Conservation (phyloP, 2,329 filamentous ascomycete genomes). For the Fusarium nanum region DNA sequence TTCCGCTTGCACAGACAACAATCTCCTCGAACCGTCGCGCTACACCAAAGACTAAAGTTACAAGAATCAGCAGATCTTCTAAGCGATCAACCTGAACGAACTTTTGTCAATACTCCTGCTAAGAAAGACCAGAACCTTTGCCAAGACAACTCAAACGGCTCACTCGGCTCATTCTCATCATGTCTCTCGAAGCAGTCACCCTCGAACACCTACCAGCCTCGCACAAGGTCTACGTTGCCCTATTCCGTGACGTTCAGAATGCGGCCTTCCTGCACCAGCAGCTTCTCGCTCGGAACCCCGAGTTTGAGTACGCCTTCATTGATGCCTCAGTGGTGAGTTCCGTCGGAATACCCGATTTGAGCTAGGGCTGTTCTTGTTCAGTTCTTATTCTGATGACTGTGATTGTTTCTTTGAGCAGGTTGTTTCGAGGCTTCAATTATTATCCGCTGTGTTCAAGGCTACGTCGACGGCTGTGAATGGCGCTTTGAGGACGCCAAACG, state of each 20-base stretch:
- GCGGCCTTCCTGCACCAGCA: slow-evolving; percentile 82
- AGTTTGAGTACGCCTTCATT: slow-evolving; percentile 93
- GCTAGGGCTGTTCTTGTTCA: neutral
- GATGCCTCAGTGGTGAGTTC: slow-evolving; percentile 80
- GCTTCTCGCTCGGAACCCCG: slow-evolving; percentile 83
- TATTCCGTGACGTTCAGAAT: slow-evolving; percentile 84
- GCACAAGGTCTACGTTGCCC: slow-evolving; percentile 75
- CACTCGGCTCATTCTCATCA: slow-evolving; percentile 42
- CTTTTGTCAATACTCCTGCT: slow-evolving; percentile 14
- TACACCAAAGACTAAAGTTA: slow-evolving; percentile 9
- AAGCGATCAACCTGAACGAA: neutral
- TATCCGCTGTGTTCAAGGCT: slow-evolving; percentile 83
- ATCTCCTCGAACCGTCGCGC: slow-evolving; percentile 15
- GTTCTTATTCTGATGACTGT: slow-evolving; percentile 11
- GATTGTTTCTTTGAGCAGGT: slow-evolving; percentile 60
- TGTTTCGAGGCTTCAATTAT: slow-evolving; percentile 76
- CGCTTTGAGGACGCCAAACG: slow-evolving; percentile 80
- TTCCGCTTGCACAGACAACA: neutral
- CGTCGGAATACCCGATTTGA: slow-evolving; percentile 27
- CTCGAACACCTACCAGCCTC: slow-evolving; percentile 80
- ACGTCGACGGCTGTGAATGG: slow-evolving; percentile 71
- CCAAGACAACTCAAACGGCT: slow-evolving; percentile 13
- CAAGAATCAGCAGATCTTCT: slow-evolving; percentile 8
- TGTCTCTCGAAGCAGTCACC: slow-evolving; percentile 72
- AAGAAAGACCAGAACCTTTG: neutral